phyloP scores from a whole-genome alignment of 129 eudicot species.

The Chrysanthemum lavandulifolium region DNA sequence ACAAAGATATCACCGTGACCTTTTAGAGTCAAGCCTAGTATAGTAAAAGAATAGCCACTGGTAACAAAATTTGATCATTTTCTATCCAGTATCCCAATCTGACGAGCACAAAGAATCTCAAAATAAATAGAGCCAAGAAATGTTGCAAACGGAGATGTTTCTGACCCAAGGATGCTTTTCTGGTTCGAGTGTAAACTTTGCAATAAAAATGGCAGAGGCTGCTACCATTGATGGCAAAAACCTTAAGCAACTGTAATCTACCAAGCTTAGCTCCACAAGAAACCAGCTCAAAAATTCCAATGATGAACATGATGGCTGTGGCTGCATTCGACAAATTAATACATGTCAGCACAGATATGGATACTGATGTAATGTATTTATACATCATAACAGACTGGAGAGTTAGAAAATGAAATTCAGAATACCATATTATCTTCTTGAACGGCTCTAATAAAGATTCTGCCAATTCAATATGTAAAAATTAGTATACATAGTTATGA shows the following conservation, averaged over 20 bases:
- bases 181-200: conserved; percentile 62
- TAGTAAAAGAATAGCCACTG: conserved; percentile 5
- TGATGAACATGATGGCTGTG: conserved; percentile 38
- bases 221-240: conserved; percentile 79
- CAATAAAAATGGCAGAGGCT: conserved; percentile 70
- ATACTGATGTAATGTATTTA: not conserved
- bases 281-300: conserved; percentile 64
- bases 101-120: not conserved
- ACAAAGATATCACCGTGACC: conserved; percentile 7
- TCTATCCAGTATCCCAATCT: not conserved
- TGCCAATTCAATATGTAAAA: conserved; percentile 30
- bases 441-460: conserved; percentile 61
- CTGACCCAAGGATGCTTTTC: conserved; percentile 74
- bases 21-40: not conserved
- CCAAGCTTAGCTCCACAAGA: conserved; percentile 72
- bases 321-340: conserved; percentile 31
- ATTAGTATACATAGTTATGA: not conserved
- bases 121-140: not conserved
- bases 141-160: not conserved
- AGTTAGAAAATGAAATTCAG: not conserved
- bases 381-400: not conserved
- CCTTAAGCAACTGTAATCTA: conserved; percentile 58
- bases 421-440: conserved; percentile 56
- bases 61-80: not conserved
- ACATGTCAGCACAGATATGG: conserved; percentile 16